A percentile compares a stretch with the other conserved stretches of the same genome.
Conservation (phyloP, 106 monocot species). For the Apostasia ramifera region DNA sequence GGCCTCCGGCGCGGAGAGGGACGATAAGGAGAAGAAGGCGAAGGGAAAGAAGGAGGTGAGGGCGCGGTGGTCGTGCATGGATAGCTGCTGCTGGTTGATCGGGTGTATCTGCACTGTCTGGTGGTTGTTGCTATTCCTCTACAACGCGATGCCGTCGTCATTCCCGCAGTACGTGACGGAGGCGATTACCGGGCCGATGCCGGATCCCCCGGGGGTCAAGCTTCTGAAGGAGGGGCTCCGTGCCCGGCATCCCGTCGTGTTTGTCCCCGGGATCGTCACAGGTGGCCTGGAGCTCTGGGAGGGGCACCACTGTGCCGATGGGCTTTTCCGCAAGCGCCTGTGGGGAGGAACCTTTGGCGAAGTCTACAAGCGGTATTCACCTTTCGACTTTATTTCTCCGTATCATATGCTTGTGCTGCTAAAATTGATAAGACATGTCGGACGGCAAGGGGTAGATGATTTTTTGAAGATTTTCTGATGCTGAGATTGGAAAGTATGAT, state of each 20-base stretch:
- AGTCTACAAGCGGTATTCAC: slow-evolving; percentile 79
- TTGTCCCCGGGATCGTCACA: slow-evolving; percentile 99
- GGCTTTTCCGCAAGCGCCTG: slow-evolving; percentile 81
- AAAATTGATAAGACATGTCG: background rate
- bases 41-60: slow-evolving; percentile 8
- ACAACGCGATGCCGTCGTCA: slow-evolving; percentile 95
- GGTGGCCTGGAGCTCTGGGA: slow-evolving; percentile 99
- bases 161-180: slow-evolving; percentile 97
- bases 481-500: background rate
- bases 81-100: slow-evolving; percentile 83
- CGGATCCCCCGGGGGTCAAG: slow-evolving; percentile 93
- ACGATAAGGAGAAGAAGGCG: slow-evolving; percentile 5
- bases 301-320: slow-evolving; percentile 94
- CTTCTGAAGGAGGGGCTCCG: slow-evolving; percentile 78
- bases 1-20: background rate
- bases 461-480: background rate
- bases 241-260: slow-evolving; percentile 92
- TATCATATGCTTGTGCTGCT: background rate
- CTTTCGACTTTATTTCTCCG: background rate
- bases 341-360: slow-evolving; percentile 99
- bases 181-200: slow-evolving; percentile 88
- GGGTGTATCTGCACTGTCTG: slow-evolving; percentile 77
- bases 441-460: no score
- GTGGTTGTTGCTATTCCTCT: slow-evolving; percentile 93
- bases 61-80: slow-evolving; percentile 64